Evolutionary conservation across 441 rosid genomes (phyloP).

Genomic region (Cnidoscolus chayamansa): DNA sequence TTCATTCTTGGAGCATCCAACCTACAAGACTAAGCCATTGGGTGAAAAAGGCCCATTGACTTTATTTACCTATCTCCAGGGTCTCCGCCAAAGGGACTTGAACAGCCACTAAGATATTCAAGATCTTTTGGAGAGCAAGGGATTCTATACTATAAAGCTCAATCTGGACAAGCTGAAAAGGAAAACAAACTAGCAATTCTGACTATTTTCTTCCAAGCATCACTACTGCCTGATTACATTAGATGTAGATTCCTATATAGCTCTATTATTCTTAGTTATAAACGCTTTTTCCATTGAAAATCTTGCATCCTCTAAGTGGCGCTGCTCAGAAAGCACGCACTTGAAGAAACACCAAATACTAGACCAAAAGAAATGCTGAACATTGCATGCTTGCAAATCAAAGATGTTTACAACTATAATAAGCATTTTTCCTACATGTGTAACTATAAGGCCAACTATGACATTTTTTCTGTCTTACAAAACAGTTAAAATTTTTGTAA

Average conservation of each 20-base stretch:
- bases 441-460: background rate
- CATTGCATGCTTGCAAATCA: background rate
- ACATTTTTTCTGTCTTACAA: background rate
- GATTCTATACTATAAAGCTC: background rate
- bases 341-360: background rate
- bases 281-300: background rate
- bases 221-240: background rate
- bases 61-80: background rate
- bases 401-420: background rate
- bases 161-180: background rate
- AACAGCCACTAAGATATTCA: background rate
- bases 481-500: background rate
- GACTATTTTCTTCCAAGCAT: background rate
- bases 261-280: background rate
- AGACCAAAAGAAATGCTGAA: background rate
- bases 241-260: background rate
- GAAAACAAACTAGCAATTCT: background rate
- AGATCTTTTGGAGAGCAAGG: background rate
- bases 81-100: background rate
- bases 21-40: background rate
- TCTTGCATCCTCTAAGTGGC: background rate
- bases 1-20: slow-evolving; percentile 1
- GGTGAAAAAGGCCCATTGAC: background rate
- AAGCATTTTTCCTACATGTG: background rate
- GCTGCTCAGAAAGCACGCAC: background rate